Percentiles rank a stretch among this genome's conserved stretches.
These are phyloP conservation scores for Aspergillus clavatus DNA, from an alignment of 2,329 filamentous ascomycete species.

Conservation along the genomic window DNA sequence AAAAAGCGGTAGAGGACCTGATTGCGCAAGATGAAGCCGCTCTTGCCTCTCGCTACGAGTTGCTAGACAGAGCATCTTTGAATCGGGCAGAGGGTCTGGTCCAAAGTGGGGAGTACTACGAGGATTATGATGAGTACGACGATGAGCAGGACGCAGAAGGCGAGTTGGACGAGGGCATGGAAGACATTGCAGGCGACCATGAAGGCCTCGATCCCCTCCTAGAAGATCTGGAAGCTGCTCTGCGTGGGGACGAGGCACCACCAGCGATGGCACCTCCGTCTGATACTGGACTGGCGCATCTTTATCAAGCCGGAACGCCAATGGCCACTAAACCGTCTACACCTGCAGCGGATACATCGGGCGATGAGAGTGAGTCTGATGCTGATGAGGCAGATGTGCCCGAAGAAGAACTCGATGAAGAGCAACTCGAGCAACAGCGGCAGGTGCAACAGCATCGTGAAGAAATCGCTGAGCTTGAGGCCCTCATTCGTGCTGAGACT, in stretches of 20 bases:
- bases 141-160: constrained; percentile 48
- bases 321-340: constrained; percentile 30
- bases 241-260: constrained; percentile 32
- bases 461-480: constrained; percentile 41
- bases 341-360: constrained; percentile 36
- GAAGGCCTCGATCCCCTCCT: constrained; percentile 39
- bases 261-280: constrained; percentile 15
- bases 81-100: constrained; percentile 39
- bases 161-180: constrained; percentile 44
- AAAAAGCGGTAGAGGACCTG: constrained; percentile 70
- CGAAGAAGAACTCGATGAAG: constrained; percentile 40
- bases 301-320: constrained; percentile 30
- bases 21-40: constrained; percentile 64
- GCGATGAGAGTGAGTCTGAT: constrained; percentile 39
- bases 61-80: constrained; percentile 53
- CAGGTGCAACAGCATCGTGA: constrained; percentile 43
- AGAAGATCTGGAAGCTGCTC: constrained; percentile 42
- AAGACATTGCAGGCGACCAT: constrained; percentile 27
- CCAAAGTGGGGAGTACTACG: constrained; percentile 47
- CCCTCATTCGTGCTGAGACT: constrained; percentile 36
- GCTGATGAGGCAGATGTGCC: constrained; percentile 32
- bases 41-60: constrained; percentile 56
- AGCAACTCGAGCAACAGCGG: constrained; percentile 38
- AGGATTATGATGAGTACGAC: constrained; percentile 34
- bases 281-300: constrained; percentile 13